phyloP scores from a whole-genome alignment of 345 rosid species.

The Capsella bursapastoris region DNA sequence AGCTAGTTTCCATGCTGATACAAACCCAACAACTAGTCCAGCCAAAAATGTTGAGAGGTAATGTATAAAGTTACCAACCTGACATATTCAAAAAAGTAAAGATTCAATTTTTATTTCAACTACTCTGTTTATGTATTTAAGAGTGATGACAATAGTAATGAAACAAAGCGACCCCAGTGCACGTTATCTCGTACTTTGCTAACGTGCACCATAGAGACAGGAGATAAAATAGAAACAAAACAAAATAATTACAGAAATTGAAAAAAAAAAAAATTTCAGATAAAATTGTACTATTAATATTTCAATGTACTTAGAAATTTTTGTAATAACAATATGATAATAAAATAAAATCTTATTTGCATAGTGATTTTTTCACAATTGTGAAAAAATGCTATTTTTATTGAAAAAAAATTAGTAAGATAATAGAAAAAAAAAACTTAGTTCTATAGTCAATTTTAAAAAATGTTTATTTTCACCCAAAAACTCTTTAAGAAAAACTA shows the following conservation, averaged over 20 bases:
- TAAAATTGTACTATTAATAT: neutral
- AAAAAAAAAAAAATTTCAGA: neutral
- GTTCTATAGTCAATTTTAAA: too few species aligned
- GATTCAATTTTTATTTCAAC: neutral
- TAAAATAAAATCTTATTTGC: too few species aligned
- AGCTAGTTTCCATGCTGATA: slow-evolving; percentile 98
- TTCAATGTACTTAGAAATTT: neutral
- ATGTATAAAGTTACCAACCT: slow-evolving; percentile 99
- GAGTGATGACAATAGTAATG: slow-evolving; percentile 22
- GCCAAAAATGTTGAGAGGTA: slow-evolving; percentile 96
- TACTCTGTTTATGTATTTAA: neutral
- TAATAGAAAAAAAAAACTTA: too few species aligned
- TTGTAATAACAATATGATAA: neutral
- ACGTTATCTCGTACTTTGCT: slow-evolving; percentile 47
- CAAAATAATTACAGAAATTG: neutral
- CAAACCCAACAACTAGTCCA: slow-evolving; percentile 98
- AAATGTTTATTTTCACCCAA: too few species aligned
- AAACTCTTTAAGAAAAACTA: too few species aligned
- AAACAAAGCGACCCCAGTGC: slow-evolving; percentile 37
- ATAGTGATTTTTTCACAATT: too few species aligned
- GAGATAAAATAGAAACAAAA: neutral
- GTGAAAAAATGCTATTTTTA: too few species aligned
- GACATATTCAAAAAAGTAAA: neutral
- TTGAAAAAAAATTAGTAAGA: too few species aligned
- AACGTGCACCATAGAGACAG: slow-evolving; percentile 44